These are phyloP conservation scores for Venturiaceae sp. DNA, from an alignment of 2,329 filamentous ascomycete genomes.

Conservation along the genomic window DNA sequence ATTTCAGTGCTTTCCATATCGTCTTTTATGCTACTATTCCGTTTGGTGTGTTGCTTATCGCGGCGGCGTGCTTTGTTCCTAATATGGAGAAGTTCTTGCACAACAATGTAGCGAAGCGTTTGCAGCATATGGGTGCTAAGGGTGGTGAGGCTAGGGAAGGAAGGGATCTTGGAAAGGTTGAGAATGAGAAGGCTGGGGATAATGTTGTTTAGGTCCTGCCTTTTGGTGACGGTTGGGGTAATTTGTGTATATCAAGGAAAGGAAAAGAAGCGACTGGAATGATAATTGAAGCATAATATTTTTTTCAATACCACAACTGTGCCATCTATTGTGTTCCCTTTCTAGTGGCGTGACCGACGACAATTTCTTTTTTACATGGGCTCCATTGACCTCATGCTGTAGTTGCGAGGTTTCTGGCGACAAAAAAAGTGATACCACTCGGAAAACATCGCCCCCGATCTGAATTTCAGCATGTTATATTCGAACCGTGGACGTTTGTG, in stretches of 20 bases:
- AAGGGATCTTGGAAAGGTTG: background rate
- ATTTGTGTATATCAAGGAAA: background rate
- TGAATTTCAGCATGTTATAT: too few species aligned
- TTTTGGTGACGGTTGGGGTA: background rate
- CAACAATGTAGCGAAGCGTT: conserved; percentile 17
- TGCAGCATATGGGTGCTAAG: conserved; percentile 11
- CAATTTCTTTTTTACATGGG: too few species aligned
- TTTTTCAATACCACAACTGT: too few species aligned
- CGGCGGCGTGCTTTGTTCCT: conserved; percentile 13
- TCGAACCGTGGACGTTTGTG: too few species aligned
- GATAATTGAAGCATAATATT: too few species aligned
- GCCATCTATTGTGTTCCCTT: background rate
- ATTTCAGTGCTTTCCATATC: conserved; percentile 9
- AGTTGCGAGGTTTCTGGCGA: too few species aligned
- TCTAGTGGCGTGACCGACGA: too few species aligned
- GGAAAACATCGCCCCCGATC: too few species aligned
- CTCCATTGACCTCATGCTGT: too few species aligned
- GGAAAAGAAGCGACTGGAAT: background rate
- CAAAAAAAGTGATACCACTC: too few species aligned
- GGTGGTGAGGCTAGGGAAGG: conserved; percentile 2
- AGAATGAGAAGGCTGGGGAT: background rate
- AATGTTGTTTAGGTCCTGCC: background rate
- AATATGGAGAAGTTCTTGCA: conserved; percentile 17
- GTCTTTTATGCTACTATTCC: conserved; percentile 19
- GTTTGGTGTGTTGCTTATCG: conserved; percentile 16